Evolutionary conservation across 441 rosid species (phyloP).

Genomic region (Erodium trifolium): DNA sequence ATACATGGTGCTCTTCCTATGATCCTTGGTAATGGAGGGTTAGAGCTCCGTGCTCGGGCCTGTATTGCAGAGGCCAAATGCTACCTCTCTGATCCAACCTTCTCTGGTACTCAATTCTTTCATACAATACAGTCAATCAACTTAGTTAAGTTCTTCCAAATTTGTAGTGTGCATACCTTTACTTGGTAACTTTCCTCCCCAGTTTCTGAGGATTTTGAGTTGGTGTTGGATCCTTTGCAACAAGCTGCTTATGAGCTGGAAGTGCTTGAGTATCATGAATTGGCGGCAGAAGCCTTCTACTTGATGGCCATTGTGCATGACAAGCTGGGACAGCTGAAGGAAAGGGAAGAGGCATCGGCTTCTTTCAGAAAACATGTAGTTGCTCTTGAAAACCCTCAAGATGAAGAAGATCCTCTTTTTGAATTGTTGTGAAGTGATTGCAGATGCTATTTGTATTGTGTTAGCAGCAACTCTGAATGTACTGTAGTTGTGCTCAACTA

Average conservation of each 20-base stretch:
- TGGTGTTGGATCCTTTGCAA: conserved; percentile 62
- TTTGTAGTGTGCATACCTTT: not conserved
- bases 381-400: conserved; percentile 63
- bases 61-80: conserved; percentile 85
- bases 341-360: conserved; percentile 79
- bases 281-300: conserved; percentile 82
- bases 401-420: conserved; percentile 32
- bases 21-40: conserved; percentile 93
- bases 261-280: conserved; percentile 85
- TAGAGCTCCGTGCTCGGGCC: conserved; percentile 89
- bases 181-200: conserved; percentile 16
- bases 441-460: not conserved
- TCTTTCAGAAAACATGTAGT: conserved; percentile 57
- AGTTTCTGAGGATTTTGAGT: conserved; percentile 55
- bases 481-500: too few relatives aligned
- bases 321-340: conserved; percentile 43
- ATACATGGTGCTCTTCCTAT: conserved; percentile 70
- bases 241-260: conserved; percentile 80
- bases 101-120: conserved; percentile 48
- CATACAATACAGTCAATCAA: not conserved
- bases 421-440: conserved; percentile 18
- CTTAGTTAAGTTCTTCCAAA: not conserved
- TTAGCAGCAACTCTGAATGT: not conserved
- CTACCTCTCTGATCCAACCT: conserved; percentile 67
- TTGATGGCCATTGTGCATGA: conserved; percentile 59